Evolutionary conservation across 345 rosid genomes (phyloP).

Genomic region (Rhizophora apiculata): DNA sequence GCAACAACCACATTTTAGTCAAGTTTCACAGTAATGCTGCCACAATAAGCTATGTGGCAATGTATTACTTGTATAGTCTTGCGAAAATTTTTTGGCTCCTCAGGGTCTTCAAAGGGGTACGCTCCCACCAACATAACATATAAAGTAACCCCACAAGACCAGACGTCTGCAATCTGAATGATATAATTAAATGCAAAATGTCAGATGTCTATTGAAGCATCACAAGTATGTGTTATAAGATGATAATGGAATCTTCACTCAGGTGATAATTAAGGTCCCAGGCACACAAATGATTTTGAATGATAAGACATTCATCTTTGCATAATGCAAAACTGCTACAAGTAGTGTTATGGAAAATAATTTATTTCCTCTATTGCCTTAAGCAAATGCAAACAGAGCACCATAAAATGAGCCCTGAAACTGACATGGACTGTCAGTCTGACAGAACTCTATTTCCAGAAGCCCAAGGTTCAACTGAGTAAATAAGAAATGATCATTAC

Average conservation of each 20-base stretch:
- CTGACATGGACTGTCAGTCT: too few species aligned
- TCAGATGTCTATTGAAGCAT: neutral
- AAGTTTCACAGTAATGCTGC: neutral
- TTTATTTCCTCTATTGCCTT: too few species aligned
- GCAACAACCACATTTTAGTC: slow-evolving; percentile 7
- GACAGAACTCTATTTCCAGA: too few species aligned
- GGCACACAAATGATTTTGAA: neutral
- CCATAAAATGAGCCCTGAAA: too few species aligned
- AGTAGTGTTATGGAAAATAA: too few species aligned
- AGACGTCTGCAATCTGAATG: slow-evolving; percentile 91
- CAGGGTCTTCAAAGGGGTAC: slow-evolving; percentile 97
- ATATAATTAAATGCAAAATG: neutral
- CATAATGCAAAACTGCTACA: too few species aligned
- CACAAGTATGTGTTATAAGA: neutral
- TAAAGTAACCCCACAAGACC: slow-evolving; percentile 98
- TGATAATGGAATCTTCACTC: neutral
- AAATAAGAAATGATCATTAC: slow-evolving; percentile 35
- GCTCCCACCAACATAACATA: slow-evolving; percentile 99
- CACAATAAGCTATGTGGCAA: slow-evolving; percentile 3
- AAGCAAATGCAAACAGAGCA: too few species aligned
- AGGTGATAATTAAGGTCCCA: neutral
- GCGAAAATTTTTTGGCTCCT: slow-evolving; percentile 91
- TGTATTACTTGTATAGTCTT: slow-evolving; percentile 78
- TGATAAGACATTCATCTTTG: too few species aligned
- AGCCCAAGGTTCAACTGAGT: too few species aligned